Evolutionary conservation across 1,284 basidiomycete genomes (phyloP).

Genomic region (Cutaneotrichosporon sp.): DNA sequence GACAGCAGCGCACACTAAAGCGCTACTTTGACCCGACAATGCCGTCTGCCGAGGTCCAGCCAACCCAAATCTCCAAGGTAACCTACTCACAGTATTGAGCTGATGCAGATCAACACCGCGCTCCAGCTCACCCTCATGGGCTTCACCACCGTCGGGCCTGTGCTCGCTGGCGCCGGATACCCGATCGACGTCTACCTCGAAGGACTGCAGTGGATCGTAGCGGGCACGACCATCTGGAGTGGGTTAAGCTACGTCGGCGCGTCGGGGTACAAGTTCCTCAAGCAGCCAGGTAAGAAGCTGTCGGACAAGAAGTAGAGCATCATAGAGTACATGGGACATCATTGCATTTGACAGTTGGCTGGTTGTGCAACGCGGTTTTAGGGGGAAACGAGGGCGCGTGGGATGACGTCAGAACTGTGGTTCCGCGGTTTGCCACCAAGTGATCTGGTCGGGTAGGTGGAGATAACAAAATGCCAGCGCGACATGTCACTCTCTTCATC

Average conservation of each 20-base stretch:
- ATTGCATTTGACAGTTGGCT: background rate
- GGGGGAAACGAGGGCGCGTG: background rate
- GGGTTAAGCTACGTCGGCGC: slow-evolving; percentile 84
- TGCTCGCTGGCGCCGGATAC: slow-evolving; percentile 58
- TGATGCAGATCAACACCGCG: slow-evolving; percentile 80
- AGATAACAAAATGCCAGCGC: slow-evolving; percentile 5
- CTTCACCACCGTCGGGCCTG: slow-evolving; percentile 75
- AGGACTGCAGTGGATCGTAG: slow-evolving; percentile 74
- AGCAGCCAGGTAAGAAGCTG: slow-evolving; percentile 19
- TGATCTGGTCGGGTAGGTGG: background rate
- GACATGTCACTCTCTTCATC: slow-evolving; percentile 5
- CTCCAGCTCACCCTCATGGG: slow-evolving; percentile 91
- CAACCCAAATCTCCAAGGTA: slow-evolving; percentile 87
- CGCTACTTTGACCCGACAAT: slow-evolving; percentile 95
- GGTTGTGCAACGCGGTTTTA: background rate
- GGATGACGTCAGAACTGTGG: background rate
- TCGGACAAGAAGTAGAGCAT: slow-evolving; percentile 13
- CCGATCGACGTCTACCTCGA: slow-evolving; percentile 62
- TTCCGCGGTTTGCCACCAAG: slow-evolving; percentile 2
- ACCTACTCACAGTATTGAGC: slow-evolving; percentile 19
- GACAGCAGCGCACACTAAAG: slow-evolving; percentile 74
- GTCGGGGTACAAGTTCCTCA: slow-evolving; percentile 63
- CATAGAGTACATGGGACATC: slow-evolving; percentile 12
- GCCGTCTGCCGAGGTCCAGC: slow-evolving; percentile 88
- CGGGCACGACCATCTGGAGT: slow-evolving; percentile 85